phyloP scores from a whole-genome alignment of 1,284 basidiomycete genomes.

The Sutorius eximius region DNA sequence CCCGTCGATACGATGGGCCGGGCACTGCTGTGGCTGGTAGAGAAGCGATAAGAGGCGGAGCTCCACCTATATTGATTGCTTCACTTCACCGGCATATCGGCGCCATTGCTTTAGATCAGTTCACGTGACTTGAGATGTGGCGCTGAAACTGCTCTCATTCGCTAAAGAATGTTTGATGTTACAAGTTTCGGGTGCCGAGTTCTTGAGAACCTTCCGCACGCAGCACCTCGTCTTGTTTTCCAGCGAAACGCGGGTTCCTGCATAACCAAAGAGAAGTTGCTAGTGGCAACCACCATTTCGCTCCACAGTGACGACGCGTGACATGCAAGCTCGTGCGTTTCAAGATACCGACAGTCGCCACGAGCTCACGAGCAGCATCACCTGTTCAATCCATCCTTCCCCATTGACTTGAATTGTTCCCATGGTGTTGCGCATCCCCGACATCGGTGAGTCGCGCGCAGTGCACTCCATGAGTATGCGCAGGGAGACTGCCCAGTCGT shows the following conservation, averaged over 20 bases:
- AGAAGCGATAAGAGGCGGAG: neutral
- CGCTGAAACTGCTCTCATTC: neutral
- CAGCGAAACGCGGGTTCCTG: neutral
- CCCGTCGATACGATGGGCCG: neutral
- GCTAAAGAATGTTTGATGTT: neutral
- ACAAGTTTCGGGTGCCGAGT: neutral
- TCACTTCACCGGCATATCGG: neutral
- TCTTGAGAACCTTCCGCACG: neutral
- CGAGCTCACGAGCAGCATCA: neutral
- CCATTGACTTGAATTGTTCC: neutral
- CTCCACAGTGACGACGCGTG: neutral
- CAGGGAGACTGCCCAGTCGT: too few relatives aligned
- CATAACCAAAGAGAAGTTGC: neutral
- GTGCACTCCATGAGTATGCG: neutral
- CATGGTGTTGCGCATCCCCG: too few relatives aligned
- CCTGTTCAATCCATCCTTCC: neutral
- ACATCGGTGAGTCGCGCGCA: neutral
- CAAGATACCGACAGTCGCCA: conserved; percentile 2
- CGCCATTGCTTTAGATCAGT: too few relatives aligned
- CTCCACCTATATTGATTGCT: neutral
- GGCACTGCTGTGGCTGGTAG: conserved; percentile 7
- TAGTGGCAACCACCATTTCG: neutral
- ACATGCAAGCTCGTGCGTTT: neutral
- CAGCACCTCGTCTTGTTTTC: neutral
- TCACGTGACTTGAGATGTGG: neutral